Evolutionary conservation across 306 rosid genomes (phyloP).

Genomic region (Dalbergia oliveri): DNA sequence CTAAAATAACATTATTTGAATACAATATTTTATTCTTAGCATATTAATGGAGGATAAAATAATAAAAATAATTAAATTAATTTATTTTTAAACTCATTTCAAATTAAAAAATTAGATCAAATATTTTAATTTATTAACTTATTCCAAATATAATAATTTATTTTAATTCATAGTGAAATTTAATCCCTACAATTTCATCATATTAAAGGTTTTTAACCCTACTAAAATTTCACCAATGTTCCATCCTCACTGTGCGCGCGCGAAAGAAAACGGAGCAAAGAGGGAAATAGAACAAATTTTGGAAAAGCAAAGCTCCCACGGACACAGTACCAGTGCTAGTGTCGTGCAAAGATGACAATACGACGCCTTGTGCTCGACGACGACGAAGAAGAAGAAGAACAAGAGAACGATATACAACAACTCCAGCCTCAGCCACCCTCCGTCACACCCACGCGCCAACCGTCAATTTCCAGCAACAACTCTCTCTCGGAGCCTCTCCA

Average conservation of each 20-base stretch:
- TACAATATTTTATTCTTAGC: too few species aligned
- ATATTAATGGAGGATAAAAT: too few species aligned
- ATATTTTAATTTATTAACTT: too few species aligned
- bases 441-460: conserved; percentile 19
- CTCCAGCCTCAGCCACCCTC: conserved; percentile 32
- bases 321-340: background rate
- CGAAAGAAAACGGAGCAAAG: background rate
- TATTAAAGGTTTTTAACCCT: too few species aligned
- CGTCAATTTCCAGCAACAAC: conserved; percentile 30
- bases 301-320: background rate
- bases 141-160: too few species aligned
- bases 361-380: conserved; percentile 73
- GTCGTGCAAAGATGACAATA: conserved; percentile 53
- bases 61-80: too few species aligned
- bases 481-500: conserved; percentile 54
- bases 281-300: background rate
- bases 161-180: too few species aligned
- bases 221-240: background rate
- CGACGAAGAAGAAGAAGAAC: conserved; percentile 45
- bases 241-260: background rate
- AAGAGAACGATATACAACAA: background rate
- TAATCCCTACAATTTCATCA: too few species aligned
- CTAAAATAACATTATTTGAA: too few species aligned
- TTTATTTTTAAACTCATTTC: too few species aligned
- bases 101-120: too few species aligned